Base-by-base conservation (phyloP, 352 stramenopile species). In the Hyaloperonospora arabidopsidis region DNA sequence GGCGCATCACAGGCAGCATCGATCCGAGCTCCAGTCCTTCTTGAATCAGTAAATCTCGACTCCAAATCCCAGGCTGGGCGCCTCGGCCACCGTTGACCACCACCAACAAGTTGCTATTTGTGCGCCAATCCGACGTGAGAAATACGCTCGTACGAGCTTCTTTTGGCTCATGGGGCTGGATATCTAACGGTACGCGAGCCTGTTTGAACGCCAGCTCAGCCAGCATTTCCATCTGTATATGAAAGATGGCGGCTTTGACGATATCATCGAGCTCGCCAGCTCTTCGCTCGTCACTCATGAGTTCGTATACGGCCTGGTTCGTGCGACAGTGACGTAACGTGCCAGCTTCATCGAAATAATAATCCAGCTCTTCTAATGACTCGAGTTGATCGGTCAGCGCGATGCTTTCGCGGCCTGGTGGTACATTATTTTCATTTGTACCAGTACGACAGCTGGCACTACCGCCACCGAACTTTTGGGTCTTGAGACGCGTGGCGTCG, bases 211-310 rank as follows among this genome's bases (percentile, higher is more conserved):
- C 68, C 48, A 90, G 54, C 45, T 90, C 79, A 1, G 77, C 79
- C 38, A 90, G 57, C 79, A 90, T 87, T 45, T 90, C 79, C 74
- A 88, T 88, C 54, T 90, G 77, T 36, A 90, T 87, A 51, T 88
- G 77, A 63, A 88, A 90, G 58, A 90, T 90, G 45, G 79, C 79
- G 14, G 79, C 79, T 52, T 87, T 86, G 43, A 90, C 76, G 54
- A 88, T 87, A 29, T 89, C 79, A 51, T 88, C 77, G 54, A 88
- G 72, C 45, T 90, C 77, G 17, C 67, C 63, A 0, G 77, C 79
- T 22, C 76, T 70, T 18, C 72, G 61, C 59, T 87, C 73, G 62
- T 87, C 78, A 52, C 73, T 79, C 76, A 90, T 88, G 54, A 90
- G 69, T 59, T 90, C 79, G 32, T 71, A 76, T 13, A 89, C 78